These are phyloP conservation scores for Suillus subalutaceus DNA, from an alignment of 768 basidiomycete species.

Conservation along the genomic window DNA sequence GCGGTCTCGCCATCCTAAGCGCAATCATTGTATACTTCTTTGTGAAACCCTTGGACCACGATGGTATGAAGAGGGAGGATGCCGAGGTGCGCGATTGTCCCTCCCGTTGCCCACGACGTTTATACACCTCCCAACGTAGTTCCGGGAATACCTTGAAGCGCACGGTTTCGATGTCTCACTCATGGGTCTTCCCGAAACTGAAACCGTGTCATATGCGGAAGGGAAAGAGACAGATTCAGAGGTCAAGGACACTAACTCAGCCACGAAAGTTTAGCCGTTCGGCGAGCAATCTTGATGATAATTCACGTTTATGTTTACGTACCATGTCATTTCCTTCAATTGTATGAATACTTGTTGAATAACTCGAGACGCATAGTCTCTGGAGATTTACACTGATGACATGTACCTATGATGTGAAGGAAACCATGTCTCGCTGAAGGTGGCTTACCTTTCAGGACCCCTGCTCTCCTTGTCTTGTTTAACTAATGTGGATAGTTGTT, in stretches of 20 bases:
- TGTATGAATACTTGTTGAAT: not conserved
- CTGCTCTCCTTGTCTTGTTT: not conserved
- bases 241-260: conserved; percentile 9
- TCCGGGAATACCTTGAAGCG: conserved; percentile 79
- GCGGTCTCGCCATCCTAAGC: conserved; percentile 79
- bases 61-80: conserved; percentile 84
- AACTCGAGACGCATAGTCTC: not conserved
- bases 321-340: not conserved
- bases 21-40: conserved; percentile 74
- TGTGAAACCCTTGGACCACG: conserved; percentile 71
- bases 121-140: conserved; percentile 41
- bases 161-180: conserved; percentile 77
- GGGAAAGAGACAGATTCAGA: conserved; percentile 21
- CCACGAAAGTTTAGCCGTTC: conserved; percentile 14
- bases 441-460: not conserved
- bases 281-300: not conserved
- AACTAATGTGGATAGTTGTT: not conserved
- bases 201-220: conserved; percentile 22
- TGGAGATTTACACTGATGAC: not conserved
- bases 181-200: conserved; percentile 58
- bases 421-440: too few species aligned
- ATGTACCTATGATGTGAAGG: not conserved
- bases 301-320: not conserved
- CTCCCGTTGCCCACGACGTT: not conserved
- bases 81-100: conserved; percentile 45